Evolutionary conservation across 257 asterid species (phyloP).

Genomic region (Leptodermis oblonga): DNA sequence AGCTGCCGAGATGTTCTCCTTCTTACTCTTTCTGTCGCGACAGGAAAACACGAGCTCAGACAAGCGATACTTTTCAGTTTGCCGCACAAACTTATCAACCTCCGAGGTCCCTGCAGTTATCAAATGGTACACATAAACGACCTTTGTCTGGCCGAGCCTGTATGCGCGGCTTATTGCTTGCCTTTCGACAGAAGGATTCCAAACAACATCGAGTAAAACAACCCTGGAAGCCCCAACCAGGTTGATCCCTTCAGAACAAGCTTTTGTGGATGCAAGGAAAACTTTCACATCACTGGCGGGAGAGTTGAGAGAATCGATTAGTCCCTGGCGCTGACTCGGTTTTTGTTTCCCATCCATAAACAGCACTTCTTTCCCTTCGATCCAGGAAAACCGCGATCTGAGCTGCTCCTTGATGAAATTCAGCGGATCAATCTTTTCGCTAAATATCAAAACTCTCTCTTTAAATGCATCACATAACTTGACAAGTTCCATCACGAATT

Average conservation of each 20-base stretch:
- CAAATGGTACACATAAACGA: constrained; percentile 63
- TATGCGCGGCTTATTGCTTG: constrained; percentile 83
- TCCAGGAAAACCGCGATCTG: constrained; percentile 38
- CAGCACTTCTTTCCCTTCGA: constrained; percentile 56
- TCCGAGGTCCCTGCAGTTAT: constrained; percentile 45
- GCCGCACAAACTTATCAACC: constrained; percentile 39
- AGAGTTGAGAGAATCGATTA: constrained; percentile 46
- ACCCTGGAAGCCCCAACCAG: constrained; percentile 84
- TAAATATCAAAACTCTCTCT: constrained; percentile 63
- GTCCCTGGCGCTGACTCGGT: constrained; percentile 40
- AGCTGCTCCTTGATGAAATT: constrained; percentile 39
- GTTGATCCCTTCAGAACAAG: constrained; percentile 78
- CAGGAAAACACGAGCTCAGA: constrained; percentile 50
- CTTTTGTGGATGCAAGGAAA: constrained; percentile 62
- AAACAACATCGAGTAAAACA: constrained; percentile 65
- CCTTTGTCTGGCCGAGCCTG: constrained; percentile 65
- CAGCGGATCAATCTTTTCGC: constrained; percentile 48
- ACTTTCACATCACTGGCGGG: constrained; percentile 43
- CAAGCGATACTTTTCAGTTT: constrained; percentile 42
- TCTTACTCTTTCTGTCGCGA: constrained; percentile 4
- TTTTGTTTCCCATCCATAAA: constrained; percentile 47
- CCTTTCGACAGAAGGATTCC: constrained; percentile 72
- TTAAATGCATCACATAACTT: constrained; percentile 22
- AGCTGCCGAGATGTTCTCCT: background rate
- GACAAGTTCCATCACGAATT: constrained; percentile 48